A percentile compares a stretch with the other conserved stretches of the same genome.
phyloP scores from a whole-genome alignment of 352 stramenopile species.

The Globisporangium echinulatum region DNA sequence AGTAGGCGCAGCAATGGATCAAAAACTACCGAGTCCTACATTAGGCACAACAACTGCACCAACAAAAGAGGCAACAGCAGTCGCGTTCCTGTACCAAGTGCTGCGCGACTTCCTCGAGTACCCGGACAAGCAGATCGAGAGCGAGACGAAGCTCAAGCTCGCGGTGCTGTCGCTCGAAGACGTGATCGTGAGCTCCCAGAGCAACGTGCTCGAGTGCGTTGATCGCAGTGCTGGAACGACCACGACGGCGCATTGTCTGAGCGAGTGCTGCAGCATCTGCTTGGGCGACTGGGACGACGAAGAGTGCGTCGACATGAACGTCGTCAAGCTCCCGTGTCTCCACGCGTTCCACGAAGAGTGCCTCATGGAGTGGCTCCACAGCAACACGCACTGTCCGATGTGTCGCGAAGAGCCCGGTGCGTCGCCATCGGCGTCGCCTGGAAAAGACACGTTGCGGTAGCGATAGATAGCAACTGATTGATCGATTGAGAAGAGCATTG shows the following conservation, averaged over 20 bases:
- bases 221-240: neutral
- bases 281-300: constrained; percentile 78
- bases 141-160: constrained; percentile 76
- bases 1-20: neutral
- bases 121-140: constrained; percentile 83
- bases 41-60: too few species aligned
- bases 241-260: constrained; percentile 29
- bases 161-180: constrained; percentile 79
- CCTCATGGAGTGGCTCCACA: constrained; percentile 80
- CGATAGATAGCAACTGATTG: too few species aligned
- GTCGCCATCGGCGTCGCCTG: constrained; percentile 2
- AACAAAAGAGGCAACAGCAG: neutral
- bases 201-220: constrained; percentile 41
- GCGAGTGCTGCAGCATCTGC: constrained; percentile 83
- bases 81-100: constrained; percentile 49
- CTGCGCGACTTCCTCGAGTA: constrained; percentile 80
- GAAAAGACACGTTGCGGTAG: neutral
- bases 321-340: constrained; percentile 77
- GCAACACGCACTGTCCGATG: constrained; percentile 79
- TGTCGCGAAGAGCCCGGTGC: constrained; percentile 68
- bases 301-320: constrained; percentile 73
- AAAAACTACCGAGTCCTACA: neutral
- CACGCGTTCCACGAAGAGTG: constrained; percentile 86
- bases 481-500: too few species aligned
- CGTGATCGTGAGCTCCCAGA: constrained; percentile 68